Base-by-base conservation (phyloP, 352 stramenopile genomes). In the Aphanomyces invadans region DNA sequence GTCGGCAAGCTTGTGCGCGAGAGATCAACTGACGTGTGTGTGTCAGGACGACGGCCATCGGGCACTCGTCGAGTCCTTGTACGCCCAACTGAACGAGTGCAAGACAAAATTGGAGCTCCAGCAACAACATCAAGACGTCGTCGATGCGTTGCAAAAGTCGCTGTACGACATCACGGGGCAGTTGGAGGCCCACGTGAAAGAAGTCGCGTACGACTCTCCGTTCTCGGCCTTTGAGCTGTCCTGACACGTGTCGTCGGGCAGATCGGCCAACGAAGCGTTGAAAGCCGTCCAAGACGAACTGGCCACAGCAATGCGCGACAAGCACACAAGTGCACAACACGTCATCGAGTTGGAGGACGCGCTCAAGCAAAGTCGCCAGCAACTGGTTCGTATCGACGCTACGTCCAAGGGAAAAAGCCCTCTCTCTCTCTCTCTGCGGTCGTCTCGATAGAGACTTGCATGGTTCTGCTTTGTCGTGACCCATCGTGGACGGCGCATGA, bases 21-120 rank as follows among this genome's bases (percentile, higher is more conserved):
- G n/a, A n/a, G n/a, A n/a, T n/a, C n/a, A n/a, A n/a, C n/a, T n/a
- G n/a, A n/a, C n/a, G n/a, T n/a, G n/a, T n/a, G n/a, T n/a, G n/a
- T n/a, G n/a, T n/a, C n/a, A n/a, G n/a, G n/a, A n/a, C n/a, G 60
- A 67, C 17, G 33, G 57, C 15, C 59, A 66, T 28, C 29, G 49
- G 19, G 49, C 55, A 7, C 42, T 67, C 4, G 26, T 67, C 38
- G 60, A 67, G 32, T 57, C 31, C 11, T 32, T 67, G 2, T 48
- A 67, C 17, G 42, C 29, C 11, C 42, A 67, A 31, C 48, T 67
- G 9, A 17, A 59, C 38, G 31, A 44, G 15, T 51, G 26, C 45
- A 67, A 67, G 31, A 39, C 9, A 5, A 56, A 44, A 17, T 21
- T 67, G 19, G 39, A 59, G 32, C n/a, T 59, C 28, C 39, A 67